phyloP scores from a whole-genome alignment of 176 grass and related monocot species.

The Oryza punctata region DNA sequence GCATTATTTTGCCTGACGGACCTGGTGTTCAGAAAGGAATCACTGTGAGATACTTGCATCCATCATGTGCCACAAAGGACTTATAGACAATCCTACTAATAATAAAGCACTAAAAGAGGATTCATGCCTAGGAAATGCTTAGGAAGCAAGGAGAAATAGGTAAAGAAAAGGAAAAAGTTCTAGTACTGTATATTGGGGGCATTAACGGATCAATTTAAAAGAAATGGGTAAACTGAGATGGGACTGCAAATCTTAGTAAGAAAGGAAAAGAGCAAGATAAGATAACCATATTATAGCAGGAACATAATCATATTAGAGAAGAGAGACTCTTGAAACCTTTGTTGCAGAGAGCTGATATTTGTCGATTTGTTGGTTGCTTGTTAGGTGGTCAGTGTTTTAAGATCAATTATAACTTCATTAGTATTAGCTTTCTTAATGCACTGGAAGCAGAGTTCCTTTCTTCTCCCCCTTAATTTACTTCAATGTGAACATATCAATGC shows the following conservation, averaged over 20 bases:
- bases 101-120: not conserved
- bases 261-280: not conserved
- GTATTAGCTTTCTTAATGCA: not conserved
- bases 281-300: not conserved
- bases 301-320: conserved; percentile 4
- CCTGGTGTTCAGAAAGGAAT: conserved; percentile 50
- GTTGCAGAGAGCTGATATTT: not conserved
- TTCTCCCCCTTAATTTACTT: not conserved
- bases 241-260: not conserved
- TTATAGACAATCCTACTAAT: conserved; percentile 6
- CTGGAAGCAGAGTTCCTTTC: not conserved
- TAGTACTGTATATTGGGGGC: not conserved
- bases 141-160: not conserved
- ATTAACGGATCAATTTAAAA: not conserved
- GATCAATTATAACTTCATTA: not conserved
- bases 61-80: conserved; percentile 1
- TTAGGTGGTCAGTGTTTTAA: not conserved
- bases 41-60: conserved; percentile 4
- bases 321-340: not conserved
- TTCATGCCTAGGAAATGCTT: conserved; percentile 11
- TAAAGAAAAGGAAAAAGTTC: not conserved
- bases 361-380: not conserved
- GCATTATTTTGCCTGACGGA: conserved; percentile 98
- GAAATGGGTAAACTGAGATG: conserved; percentile 10
- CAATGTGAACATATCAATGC: not conserved